Percentiles rank a stretch among this genome's conserved stretches.
Conservation (phyloP, 2,329 filamentous ascomycete genomes). For the Alternaria brassicicola region DNA sequence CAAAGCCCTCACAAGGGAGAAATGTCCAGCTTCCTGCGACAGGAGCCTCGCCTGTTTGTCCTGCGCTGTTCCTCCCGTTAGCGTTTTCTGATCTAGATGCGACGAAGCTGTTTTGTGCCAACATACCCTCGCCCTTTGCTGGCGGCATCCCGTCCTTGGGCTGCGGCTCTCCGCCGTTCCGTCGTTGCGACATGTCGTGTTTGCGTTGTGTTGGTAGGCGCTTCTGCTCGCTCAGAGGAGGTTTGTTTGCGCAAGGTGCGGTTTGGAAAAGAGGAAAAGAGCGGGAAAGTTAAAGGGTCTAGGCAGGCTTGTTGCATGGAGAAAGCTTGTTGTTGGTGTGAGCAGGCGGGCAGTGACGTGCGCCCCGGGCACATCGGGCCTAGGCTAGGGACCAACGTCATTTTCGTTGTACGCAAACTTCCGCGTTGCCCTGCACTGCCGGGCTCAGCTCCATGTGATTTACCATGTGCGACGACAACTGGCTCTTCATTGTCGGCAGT, state of each 20-base stretch:
- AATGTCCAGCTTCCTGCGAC: constrained; percentile 73
- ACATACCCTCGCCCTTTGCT: constrained; percentile 54
- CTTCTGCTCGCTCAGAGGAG: background rate
- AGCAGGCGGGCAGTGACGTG: background rate
- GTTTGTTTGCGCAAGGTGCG: background rate
- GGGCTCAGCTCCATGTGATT: background rate
- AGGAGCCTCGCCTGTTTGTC: constrained; percentile 81
- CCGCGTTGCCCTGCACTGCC: background rate
- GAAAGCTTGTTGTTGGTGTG: constrained; percentile 3
- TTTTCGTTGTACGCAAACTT: constrained; percentile 1
- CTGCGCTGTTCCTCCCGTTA: constrained; percentile 55
- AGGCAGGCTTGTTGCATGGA: background rate
- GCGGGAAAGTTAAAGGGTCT: background rate
- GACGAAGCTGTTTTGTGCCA: background rate
- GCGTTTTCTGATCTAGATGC: background rate
- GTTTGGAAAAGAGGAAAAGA: background rate
- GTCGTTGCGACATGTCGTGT: constrained; percentile 13
- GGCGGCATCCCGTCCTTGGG: constrained; percentile 50
- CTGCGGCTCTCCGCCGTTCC: constrained; percentile 16
- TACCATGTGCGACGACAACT: background rate
- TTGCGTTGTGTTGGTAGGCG: constrained; percentile 9
- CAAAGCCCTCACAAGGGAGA: constrained; percentile 65
- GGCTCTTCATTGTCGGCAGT: background rate
- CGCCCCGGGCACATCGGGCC: background rate
- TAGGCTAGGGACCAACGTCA: constrained; percentile 1